Conservation (phyloP, 371 early-diverging fungal genomes). For the Zychaea mexicana region DNA sequence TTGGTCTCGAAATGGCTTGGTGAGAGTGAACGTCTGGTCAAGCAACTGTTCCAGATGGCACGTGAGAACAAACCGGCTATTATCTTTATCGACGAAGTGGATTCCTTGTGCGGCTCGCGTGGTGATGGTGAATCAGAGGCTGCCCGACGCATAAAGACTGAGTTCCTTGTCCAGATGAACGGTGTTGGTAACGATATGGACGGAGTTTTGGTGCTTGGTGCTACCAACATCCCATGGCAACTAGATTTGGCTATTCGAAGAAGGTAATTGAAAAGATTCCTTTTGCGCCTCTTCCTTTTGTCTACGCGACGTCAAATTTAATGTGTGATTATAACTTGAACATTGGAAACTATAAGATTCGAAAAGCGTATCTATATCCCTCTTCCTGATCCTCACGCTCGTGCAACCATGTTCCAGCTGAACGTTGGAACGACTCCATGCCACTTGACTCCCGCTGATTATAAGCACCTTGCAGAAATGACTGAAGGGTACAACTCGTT, state of each 20-base stretch:
- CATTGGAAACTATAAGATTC: conserved; percentile 67
- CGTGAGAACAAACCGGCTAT: conserved; percentile 92
- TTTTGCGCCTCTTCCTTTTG: too few relatives aligned
- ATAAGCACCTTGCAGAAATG: conserved; percentile 69
- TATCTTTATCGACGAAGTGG: conserved; percentile 99
- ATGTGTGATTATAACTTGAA: too few relatives aligned
- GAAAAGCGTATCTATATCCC: conserved; percentile 98
- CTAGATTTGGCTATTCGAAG: conserved; percentile 93
- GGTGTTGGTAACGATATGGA: conserved; percentile 95
- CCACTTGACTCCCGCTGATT: conserved; percentile 71
- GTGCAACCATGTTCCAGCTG: conserved; percentile 90
- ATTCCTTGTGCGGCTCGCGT: conserved; percentile 92
- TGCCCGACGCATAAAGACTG: conserved; percentile 87
- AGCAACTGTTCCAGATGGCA: conserved; percentile 94
- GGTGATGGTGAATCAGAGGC: conserved; percentile 98
- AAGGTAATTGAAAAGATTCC: too few relatives aligned
- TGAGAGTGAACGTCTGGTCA: conserved; percentile 91
- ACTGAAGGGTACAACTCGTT: conserved; percentile 88
- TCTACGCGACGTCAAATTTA: too few relatives aligned
- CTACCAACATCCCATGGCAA: conserved; percentile 98
- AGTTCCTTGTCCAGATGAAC: conserved; percentile 98
- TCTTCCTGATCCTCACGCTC: conserved; percentile 86
- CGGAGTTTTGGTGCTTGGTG: conserved; percentile 93
- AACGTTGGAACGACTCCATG: conserved; percentile 92
- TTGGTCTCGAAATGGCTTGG: conserved; percentile 98